Evolutionary conservation across 73 alveolate species (phyloP).

Genomic region (Effrenium voratum): DNA sequence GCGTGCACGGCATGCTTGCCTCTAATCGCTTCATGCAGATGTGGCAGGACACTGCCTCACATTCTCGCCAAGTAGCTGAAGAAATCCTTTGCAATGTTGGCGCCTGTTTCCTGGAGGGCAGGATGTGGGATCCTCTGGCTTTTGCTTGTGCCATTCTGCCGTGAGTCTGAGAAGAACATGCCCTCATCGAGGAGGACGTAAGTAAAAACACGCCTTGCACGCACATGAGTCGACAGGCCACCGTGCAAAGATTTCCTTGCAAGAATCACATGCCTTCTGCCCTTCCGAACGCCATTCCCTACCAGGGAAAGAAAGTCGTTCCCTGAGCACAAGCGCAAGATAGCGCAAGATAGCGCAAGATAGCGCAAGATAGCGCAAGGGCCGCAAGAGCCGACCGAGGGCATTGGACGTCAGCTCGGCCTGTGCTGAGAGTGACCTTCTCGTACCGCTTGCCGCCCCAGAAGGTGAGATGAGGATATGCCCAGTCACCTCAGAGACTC

Average conservation of each 20-base stretch:
- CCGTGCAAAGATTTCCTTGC: not conserved
- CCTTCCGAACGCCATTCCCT: conserved; percentile 17
- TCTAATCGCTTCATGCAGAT: not conserved
- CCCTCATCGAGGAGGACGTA: conserved; percentile 31
- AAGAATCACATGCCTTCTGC: not conserved
- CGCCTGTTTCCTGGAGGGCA: not conserved
- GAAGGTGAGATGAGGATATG: not conserved
- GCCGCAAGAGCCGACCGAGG: too few relatives aligned
- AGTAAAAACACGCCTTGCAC: conserved; percentile 7
- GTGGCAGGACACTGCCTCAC: not conserved
- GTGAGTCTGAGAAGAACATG: conserved; percentile 17
- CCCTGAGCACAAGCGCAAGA: not conserved
- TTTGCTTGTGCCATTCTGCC: not conserved
- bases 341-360: not conserved
- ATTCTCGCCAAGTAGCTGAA: not conserved
- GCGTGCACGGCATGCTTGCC: conserved; percentile 43
- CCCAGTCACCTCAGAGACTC: not conserved
- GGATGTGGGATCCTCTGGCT: not conserved
- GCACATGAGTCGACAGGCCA: not conserved
- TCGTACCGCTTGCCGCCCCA: conserved; percentile 30
- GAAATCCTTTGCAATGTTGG: conserved; percentile 20
- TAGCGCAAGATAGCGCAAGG: not conserved
- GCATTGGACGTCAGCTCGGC: not conserved
- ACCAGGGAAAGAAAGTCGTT: not conserved
- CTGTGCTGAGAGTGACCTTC: not conserved